phyloP scores from a whole-genome alignment of 352 stramenopile species.

The Globisporangium acanthophoron region DNA sequence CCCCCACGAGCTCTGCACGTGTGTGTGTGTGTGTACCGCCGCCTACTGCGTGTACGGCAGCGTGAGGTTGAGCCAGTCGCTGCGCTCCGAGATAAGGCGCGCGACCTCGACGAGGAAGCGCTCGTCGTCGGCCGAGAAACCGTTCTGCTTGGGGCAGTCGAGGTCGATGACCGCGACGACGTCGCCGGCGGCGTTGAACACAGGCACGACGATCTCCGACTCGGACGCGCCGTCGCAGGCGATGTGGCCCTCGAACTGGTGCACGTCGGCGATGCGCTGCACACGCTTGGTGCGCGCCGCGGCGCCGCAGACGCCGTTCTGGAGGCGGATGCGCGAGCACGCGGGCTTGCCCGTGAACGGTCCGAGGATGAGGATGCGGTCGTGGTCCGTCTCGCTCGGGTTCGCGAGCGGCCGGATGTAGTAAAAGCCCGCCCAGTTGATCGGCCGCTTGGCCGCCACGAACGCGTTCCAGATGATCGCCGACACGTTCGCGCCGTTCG shows the following conservation, averaged over 20 bases:
- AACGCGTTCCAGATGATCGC: conserved; percentile 84
- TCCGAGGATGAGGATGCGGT: conserved; percentile 64
- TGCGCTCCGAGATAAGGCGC: conserved; percentile 44
- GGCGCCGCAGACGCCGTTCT: conserved; percentile 69
- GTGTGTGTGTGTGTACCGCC: neutral
- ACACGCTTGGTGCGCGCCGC: conserved; percentile 55
- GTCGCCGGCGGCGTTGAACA: conserved; percentile 56
- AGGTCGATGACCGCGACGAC: conserved; percentile 76
- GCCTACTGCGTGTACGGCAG: conserved; percentile 45
- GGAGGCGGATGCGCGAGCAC: conserved; percentile 72
- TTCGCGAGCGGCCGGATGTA: conserved; percentile 60
- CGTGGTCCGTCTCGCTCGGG: conserved; percentile 44
- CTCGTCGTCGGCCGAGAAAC: conserved; percentile 69
- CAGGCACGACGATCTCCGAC: conserved; percentile 77
- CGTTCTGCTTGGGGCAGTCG: conserved; percentile 63
- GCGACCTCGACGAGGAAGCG: conserved; percentile 58
- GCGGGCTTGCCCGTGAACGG: conserved; percentile 81
- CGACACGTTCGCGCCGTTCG: conserved; percentile 76
- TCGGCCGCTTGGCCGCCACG: conserved; percentile 39
- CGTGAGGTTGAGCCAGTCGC: conserved; percentile 60
- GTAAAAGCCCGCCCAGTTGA: conserved; percentile 86
- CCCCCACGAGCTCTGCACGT: neutral
- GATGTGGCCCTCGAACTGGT: conserved; percentile 77
- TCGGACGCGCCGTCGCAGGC: conserved; percentile 74
- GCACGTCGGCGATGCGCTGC: conserved; percentile 72